These are phyloP conservation scores for Lactarius hengduanensis DNA, from an alignment of 768 basidiomycete genomes.

Conservation along the genomic window DNA sequence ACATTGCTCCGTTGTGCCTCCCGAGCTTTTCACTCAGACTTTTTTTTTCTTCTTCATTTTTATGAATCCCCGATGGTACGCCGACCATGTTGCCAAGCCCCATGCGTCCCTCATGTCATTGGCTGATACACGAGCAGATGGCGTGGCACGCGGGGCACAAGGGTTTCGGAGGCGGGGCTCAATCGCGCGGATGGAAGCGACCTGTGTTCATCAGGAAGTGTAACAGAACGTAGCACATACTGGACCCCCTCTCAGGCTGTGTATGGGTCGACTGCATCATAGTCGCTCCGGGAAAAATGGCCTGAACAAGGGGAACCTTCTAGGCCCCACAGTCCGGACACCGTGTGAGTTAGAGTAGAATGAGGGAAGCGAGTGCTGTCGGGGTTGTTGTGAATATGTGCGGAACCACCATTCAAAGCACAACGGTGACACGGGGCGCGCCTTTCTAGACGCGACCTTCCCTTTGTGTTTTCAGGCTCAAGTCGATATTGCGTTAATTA, in stretches of 20 bases:
- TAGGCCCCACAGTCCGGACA: background rate
- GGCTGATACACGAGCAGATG: background rate
- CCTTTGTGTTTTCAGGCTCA: slow-evolving; percentile 13
- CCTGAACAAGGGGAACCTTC: background rate
- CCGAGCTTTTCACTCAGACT: background rate
- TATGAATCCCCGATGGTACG: background rate
- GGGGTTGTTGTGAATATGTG: slow-evolving; percentile 16
- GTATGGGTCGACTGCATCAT: background rate
- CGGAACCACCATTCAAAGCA: background rate
- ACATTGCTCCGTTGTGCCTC: background rate
- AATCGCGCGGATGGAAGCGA: background rate
- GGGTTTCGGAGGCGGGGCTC: slow-evolving; percentile 1
- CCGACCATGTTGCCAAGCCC: background rate
- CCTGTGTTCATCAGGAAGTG: background rate
- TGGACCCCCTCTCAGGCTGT: background rate
- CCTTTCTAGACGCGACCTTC: slow-evolving; percentile 5
- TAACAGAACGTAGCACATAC: background rate
- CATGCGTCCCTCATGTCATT: background rate
- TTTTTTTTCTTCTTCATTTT: background rate
- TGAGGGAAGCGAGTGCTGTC: background rate
- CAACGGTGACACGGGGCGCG: background rate
- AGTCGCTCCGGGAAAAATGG: background rate
- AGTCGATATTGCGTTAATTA: slow-evolving; percentile 9
- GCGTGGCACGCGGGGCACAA: slow-evolving; percentile 1
- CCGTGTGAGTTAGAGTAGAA: background rate